These are phyloP conservation scores for Speleostelium caveatum DNA, from an alignment of 78 protist species.

Conservation along the genomic window DNA sequence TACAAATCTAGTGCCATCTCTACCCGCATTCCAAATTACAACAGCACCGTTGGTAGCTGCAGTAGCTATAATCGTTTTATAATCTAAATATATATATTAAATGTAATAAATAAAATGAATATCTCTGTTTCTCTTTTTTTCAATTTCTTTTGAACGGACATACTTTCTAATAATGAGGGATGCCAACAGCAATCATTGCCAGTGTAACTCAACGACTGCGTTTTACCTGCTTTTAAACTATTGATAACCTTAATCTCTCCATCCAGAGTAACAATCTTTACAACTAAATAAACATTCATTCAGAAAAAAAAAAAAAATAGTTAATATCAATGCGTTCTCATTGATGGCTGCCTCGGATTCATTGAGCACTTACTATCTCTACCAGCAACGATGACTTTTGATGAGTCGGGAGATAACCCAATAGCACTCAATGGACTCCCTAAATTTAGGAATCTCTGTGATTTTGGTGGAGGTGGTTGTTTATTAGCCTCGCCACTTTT, in stretches of 20 bases:
- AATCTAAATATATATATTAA: slow-evolving; percentile 13
- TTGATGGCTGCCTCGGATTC: background rate
- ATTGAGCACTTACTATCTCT: slow-evolving; percentile 49
- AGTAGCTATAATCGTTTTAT: slow-evolving; percentile 81
- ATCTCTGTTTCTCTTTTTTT: background rate
- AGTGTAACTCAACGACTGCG: slow-evolving; percentile 73
- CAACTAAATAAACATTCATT: background rate
- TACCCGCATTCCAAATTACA: slow-evolving; percentile 80
- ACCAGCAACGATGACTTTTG: slow-evolving; percentile 65
- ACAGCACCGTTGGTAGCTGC: slow-evolving; percentile 90
- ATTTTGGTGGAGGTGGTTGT: slow-evolving; percentile 33
- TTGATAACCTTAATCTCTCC: slow-evolving; percentile 20
- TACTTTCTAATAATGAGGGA: slow-evolving; percentile 64
- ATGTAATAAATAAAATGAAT: no score
- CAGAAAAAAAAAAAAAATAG: no score
- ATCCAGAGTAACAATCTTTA: slow-evolving; percentile 50
- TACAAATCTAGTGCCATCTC: slow-evolving; percentile 51
- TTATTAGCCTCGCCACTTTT: background rate
- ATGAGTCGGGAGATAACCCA: slow-evolving; percentile 46
- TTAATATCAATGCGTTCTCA: background rate
- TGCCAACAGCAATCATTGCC: slow-evolving; percentile 82
- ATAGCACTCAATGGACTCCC: slow-evolving; percentile 65
- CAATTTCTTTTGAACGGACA: background rate
- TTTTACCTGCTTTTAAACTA: slow-evolving; percentile 70
- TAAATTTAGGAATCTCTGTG: slow-evolving; percentile 39